Conservation (phyloP, 2,329 filamentous ascomycete species). For the Cercospora sp. region DNA sequence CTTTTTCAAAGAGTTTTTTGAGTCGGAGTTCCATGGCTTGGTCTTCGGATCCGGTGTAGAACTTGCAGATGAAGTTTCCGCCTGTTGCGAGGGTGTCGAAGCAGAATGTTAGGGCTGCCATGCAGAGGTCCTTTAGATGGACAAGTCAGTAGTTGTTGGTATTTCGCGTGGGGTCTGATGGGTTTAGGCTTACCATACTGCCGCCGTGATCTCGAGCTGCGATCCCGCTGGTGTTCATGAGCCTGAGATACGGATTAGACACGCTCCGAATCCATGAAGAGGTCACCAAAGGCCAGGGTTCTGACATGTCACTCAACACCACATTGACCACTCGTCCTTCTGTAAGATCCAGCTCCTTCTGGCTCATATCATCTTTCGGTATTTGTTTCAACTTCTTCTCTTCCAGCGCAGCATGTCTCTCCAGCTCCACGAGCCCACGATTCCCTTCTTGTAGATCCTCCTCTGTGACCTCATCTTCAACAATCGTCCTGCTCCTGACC, state of each 20-base stretch:
- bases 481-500: constrained; percentile 34
- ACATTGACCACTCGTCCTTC: constrained; percentile 73
- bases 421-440: constrained; percentile 67
- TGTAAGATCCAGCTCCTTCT: constrained; percentile 31
- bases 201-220: constrained; percentile 83
- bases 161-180: neutral
- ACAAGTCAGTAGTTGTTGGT: neutral
- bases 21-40: constrained; percentile 73
- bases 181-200: constrained; percentile 72
- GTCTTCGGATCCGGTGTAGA: constrained; percentile 89
- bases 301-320: constrained; percentile 98
- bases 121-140: constrained; percentile 77
- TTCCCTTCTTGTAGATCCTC: constrained; percentile 45
- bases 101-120: constrained; percentile 79
- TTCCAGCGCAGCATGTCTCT: constrained; percentile 48
- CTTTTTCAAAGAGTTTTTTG: constrained; percentile 73
- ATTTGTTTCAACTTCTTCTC: constrained; percentile 14
- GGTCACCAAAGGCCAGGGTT: constrained; percentile 81
- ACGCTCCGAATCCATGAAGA: constrained; percentile 83
- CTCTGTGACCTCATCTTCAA: constrained; percentile 38
- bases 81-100: constrained; percentile 78
- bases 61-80: constrained; percentile 95
- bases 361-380: constrained; percentile 21
- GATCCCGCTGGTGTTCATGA: constrained; percentile 98
- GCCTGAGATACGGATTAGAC: constrained; percentile 94